Conservation (phyloP, 2,329 filamentous ascomycete genomes). For the Didymellaceae sp. region DNA sequence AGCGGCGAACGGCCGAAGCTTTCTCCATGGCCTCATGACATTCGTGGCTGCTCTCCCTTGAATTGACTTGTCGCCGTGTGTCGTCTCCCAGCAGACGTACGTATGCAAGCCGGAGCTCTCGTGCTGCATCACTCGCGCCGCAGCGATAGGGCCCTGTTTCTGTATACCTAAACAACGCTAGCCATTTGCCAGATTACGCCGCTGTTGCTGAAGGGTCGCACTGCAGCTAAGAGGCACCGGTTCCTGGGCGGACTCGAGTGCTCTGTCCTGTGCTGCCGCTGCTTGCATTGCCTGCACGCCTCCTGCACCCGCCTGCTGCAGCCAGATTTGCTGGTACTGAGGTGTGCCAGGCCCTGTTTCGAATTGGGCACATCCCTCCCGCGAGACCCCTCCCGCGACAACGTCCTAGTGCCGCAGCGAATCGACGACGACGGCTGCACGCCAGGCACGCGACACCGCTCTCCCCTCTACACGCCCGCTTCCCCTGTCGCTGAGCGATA, state of each 20-base stretch:
- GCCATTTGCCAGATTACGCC: background rate
- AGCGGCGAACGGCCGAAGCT: background rate
- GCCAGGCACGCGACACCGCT: conserved; percentile 15
- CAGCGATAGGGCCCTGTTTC: conserved; percentile 4
- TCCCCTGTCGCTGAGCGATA: conserved; percentile 11
- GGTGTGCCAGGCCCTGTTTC: conserved; percentile 6
- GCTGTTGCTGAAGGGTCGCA: conserved; percentile 5
- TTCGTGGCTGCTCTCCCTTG: background rate
- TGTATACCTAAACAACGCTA: conserved; percentile 1
- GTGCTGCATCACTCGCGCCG: background rate
- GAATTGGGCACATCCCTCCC: conserved; percentile 2
- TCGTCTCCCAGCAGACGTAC: background rate
- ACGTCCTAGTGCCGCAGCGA: conserved; percentile 9
- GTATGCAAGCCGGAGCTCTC: background rate
- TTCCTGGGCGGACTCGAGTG: conserved; percentile 1
- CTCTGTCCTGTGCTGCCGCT: background rate
- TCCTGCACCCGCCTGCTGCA: background rate
- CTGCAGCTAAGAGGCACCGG: conserved; percentile 9
- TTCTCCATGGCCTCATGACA: background rate
- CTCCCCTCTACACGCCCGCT: background rate
- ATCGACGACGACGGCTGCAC: conserved; percentile 3
- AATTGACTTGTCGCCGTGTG: too few relatives aligned
- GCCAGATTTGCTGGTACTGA: background rate
- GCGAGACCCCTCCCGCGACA: background rate
- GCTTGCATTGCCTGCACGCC: background rate